Conservation (phyloP, 306 rosid genomes). For the cucumber (Cucumis sativus) region DNA sequence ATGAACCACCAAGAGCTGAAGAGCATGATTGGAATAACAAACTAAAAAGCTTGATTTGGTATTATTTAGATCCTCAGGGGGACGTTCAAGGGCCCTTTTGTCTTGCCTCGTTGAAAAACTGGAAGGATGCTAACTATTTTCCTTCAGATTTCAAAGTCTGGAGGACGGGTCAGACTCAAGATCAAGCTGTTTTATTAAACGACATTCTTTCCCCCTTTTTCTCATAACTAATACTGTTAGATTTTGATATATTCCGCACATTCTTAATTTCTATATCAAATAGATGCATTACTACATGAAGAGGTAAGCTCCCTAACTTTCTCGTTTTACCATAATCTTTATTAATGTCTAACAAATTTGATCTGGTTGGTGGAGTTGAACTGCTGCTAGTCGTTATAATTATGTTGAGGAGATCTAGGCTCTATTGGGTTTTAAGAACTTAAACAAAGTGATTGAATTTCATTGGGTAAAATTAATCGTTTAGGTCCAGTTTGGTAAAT, state of each 20-base stretch:
- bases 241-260: not conserved
- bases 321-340: not conserved
- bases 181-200: slow-evolving; percentile 35
- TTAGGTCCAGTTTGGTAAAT: too few relatives aligned
- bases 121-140: slow-evolving; percentile 63
- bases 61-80: slow-evolving; percentile 66
- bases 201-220: slow-evolving; percentile 21
- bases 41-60: slow-evolving; percentile 31
- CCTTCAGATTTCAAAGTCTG: slow-evolving; percentile 65
- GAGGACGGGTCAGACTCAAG: slow-evolving; percentile 38
- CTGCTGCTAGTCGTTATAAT: too few relatives aligned
- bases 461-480: too few relatives aligned
- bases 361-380: too few relatives aligned
- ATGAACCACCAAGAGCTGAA: slow-evolving; percentile 14
- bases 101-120: slow-evolving; percentile 32
- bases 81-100: slow-evolving; percentile 65
- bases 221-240: not conserved
- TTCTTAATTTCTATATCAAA: not conserved
- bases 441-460: too few relatives aligned
- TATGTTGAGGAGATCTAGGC: not conserved
- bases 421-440: not conserved
- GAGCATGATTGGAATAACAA: slow-evolving; percentile 12
- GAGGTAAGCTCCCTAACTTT: not conserved
- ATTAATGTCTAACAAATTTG: not conserved
- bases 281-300: not conserved